Evolutionary conservation across 345 rosid genomes (phyloP).

Genomic region (Alliaria petiolata): DNA sequence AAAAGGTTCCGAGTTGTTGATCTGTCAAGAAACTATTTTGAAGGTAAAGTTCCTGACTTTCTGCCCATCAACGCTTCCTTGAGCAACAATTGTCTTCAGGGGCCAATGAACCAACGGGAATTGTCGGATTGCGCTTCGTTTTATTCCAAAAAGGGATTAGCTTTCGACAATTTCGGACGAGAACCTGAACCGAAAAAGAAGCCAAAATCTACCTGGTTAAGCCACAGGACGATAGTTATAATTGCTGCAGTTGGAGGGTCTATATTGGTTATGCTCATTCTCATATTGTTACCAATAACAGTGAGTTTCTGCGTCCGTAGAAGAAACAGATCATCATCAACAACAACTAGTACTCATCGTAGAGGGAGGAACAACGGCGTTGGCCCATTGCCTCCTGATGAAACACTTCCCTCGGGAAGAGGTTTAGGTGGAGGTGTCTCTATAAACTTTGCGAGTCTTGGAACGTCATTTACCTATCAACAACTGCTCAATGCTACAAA

Average conservation of each 20-base stretch:
- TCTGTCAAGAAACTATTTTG: conserved; percentile 72
- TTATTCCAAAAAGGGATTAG: conserved; percentile 18
- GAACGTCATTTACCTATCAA: conserved; percentile 60
- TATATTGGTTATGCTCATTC: conserved; percentile 41
- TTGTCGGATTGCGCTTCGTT: conserved; percentile 24
- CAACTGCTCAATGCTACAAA: conserved; percentile 59
- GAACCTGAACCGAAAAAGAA: neutral
- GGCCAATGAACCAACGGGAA: neutral
- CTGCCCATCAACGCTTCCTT: conserved; percentile 23
- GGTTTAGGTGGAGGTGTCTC: conserved; percentile 47
- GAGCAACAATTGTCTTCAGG: conserved; percentile 33
- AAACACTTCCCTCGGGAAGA: conserved; percentile 35
- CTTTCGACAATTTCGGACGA: conserved; percentile 24
- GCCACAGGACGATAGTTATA: conserved; percentile 44
- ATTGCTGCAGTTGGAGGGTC: conserved; percentile 73
- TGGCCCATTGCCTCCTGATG: conserved; percentile 62
- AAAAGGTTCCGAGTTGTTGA: conserved; percentile 46
- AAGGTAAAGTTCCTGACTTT: conserved; percentile 52
- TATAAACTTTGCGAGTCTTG: conserved; percentile 42
- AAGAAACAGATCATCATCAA: conserved; percentile 31
- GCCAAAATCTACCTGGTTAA: conserved; percentile 39
- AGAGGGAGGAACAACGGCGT: conserved; percentile 42
- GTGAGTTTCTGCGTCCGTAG: conserved; percentile 46
- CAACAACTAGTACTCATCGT: conserved; percentile 13
- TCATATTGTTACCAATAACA: conserved; percentile 39